Evolutionary conservation across 2,329 filamentous ascomycete species (phyloP), one percentile per base, ranked within the genome.

Genomic region (Cytospora chrysosperma): DNA sequence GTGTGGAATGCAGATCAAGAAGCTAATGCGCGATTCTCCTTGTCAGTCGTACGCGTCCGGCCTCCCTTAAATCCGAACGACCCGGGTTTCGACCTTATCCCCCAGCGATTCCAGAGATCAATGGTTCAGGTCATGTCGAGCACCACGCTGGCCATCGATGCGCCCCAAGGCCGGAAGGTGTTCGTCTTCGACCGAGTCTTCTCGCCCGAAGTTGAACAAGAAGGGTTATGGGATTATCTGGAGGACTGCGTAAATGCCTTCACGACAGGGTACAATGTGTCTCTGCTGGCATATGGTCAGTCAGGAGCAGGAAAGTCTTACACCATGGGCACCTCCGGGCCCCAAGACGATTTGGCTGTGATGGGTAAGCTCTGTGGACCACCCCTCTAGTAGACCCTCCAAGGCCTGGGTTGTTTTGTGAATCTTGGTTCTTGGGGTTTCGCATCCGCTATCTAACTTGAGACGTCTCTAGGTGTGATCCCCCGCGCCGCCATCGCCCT

Each of bases 111-210:
- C 73, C 94, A 97, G 76, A 87, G 90, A 68, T 89, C 93, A 47
- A 97, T 94, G 81, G 93, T 96, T 67, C 93, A 97, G 68, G 91
- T 94, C 65, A 93, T 89, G 13, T 92, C 92, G 19, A 84, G 90
- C 52, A 97, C 92, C 8, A 96, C 86, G 73, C 80, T 99, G 56
- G 84, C 91, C 27, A 92, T 99, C 69, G 95, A 98, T 72, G 91
- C 93, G 2, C 90, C 93, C 0, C 93, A 97, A 73, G 95, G 94
- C 56, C 90, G 90, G 72, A 98, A 98, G 74, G 83, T 97, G 4
- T 99, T 99, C 73, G 89, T 98, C 24, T 99, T 99, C 74, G 95
- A 99, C 77, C 89, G 93, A 66, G 93, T 99, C 6, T 99, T 99
- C 73, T 85, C 88, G 34, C 88, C 93, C 70, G 89, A 95, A 2